Conservation (phyloP, 139 green algal genomes). For the Chlamydomonas incerta region DNA sequence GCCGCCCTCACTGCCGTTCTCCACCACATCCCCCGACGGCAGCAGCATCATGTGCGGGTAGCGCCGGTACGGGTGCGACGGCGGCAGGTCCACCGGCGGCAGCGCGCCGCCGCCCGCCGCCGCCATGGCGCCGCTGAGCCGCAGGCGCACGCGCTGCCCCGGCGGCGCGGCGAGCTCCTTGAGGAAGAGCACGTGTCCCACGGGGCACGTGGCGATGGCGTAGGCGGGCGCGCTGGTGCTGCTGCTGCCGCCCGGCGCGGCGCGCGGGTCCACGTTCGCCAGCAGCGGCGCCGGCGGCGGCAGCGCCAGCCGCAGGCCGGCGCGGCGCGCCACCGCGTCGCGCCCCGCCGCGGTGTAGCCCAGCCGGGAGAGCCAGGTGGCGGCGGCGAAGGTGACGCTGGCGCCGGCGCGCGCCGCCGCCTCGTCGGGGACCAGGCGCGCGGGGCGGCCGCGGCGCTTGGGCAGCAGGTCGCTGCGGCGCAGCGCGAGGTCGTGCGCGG, state of each 20-base stretch:
- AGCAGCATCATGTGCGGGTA: too few relatives aligned
- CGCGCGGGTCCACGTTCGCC: neutral
- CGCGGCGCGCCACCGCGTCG: neutral
- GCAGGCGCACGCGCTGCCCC: neutral
- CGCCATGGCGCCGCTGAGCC: too few relatives aligned
- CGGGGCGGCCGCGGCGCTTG: neutral
- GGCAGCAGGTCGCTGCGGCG: neutral
- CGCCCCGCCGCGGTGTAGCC: neutral
- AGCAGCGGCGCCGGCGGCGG: constrained; percentile 13
- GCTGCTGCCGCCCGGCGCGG: neutral
- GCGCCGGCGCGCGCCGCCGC: neutral
- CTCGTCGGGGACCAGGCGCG: neutral
- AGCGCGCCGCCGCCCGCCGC: too few relatives aligned
- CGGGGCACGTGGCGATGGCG: neutral
- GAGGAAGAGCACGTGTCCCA: neutral
- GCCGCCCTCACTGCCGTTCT: too few relatives aligned
- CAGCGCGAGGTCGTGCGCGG: neutral
- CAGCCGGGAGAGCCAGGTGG: neutral
- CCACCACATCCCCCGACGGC: too few relatives aligned
- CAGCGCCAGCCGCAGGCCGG: neutral
- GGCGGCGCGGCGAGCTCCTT: neutral
- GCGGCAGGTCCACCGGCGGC: too few relatives aligned
- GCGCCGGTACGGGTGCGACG: neutral
- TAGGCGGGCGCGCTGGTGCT: too few relatives aligned
- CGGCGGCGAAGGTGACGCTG: neutral